phyloP scores from a whole-genome alignment of 1,284 basidiomycete species.

The Ganoderma lingzhi region DNA sequence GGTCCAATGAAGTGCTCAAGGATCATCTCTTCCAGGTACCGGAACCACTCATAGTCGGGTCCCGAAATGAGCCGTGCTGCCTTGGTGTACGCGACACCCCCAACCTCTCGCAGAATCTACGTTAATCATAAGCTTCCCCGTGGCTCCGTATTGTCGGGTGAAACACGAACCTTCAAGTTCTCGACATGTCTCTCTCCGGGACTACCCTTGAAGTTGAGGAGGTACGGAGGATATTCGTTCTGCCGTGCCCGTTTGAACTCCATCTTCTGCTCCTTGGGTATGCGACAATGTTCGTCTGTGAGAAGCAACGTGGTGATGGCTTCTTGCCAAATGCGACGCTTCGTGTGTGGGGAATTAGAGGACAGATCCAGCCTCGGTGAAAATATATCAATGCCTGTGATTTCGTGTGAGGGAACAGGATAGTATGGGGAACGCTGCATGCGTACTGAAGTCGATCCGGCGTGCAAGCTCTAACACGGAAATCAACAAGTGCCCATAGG shows the following conservation, averaged over 20 bases:
- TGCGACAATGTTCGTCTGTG: slow-evolving; percentile 65
- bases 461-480: slow-evolving; percentile 56
- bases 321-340: slow-evolving; percentile 86
- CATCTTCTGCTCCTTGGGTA: slow-evolving; percentile 69
- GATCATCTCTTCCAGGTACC: slow-evolving; percentile 58
- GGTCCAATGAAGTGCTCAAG: slow-evolving; percentile 67
- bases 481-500: neutral
- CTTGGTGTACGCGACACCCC: slow-evolving; percentile 58
- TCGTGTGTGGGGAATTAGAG: slow-evolving; percentile 67
- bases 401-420: slow-evolving; percentile 34
- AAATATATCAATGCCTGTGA: slow-evolving; percentile 77
- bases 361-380: slow-evolving; percentile 78
- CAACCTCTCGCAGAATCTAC: slow-evolving; percentile 77
- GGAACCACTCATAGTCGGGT: slow-evolving; percentile 55
- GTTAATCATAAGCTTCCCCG: neutral
- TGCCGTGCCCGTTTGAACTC: slow-evolving; percentile 65
- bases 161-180: slow-evolving; percentile 71
- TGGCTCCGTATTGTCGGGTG: neutral
- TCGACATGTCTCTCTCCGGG: slow-evolving; percentile 82
- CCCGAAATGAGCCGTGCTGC: slow-evolving; percentile 57
- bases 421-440: slow-evolving; percentile 34
- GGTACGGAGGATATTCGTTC: slow-evolving; percentile 75
- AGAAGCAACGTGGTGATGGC: slow-evolving; percentile 75
- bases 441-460: slow-evolving; percentile 80
- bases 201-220: slow-evolving; percentile 72